Evolutionary conservation across 2,329 filamentous ascomycete species (phyloP).

Genomic region (Colletotrichum truncatum): DNA sequence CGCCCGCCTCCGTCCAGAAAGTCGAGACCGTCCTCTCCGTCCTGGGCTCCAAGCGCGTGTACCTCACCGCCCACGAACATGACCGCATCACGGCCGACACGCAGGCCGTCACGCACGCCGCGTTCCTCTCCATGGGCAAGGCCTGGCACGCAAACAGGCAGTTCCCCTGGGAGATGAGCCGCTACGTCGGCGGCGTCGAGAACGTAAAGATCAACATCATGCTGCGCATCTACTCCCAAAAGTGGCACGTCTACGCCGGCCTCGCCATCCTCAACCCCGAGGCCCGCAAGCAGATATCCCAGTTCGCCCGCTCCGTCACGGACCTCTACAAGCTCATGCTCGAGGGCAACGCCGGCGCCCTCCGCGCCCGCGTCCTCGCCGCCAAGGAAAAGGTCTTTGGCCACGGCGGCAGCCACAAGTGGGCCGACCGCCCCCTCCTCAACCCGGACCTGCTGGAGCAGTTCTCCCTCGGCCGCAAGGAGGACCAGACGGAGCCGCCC

Average conservation of each 20-base stretch:
- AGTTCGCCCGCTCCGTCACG: slow-evolving; percentile 92
- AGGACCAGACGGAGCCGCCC: slow-evolving; percentile 58
- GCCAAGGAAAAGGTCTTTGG: slow-evolving; percentile 78
- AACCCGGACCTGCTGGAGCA: slow-evolving; percentile 87
- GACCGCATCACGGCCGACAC: slow-evolving; percentile 98
- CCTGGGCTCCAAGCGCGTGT: slow-evolving; percentile 85
- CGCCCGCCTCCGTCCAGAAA: slow-evolving; percentile 77
- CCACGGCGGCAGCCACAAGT: slow-evolving; percentile 64
- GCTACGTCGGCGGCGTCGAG: slow-evolving; percentile 96
- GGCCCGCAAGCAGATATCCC: slow-evolving; percentile 89
- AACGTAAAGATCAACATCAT: slow-evolving; percentile 99
- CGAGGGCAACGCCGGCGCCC: slow-evolving; percentile 79
- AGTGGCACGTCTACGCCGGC: slow-evolving; percentile 99
- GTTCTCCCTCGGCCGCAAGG: slow-evolving; percentile 80
- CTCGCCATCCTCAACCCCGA: slow-evolving; percentile 96
- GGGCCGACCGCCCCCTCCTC: slow-evolving; percentile 74
- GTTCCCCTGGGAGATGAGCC: slow-evolving; percentile 96
- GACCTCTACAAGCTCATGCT: slow-evolving; percentile 98
- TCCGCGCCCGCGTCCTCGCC: slow-evolving; percentile 74
- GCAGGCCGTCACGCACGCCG: slow-evolving; percentile 96
- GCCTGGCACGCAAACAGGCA: slow-evolving; percentile 96
- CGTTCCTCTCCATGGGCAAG: slow-evolving; percentile 96
- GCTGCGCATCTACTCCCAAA: slow-evolving; percentile 95
- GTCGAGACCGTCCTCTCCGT: slow-evolving; percentile 86
- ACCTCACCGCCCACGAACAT: slow-evolving; percentile 86